Percentiles rank a stretch among this genome's conserved stretches.
phyloP scores from a whole-genome alignment of 345 rosid species.

The Linum tenue region DNA sequence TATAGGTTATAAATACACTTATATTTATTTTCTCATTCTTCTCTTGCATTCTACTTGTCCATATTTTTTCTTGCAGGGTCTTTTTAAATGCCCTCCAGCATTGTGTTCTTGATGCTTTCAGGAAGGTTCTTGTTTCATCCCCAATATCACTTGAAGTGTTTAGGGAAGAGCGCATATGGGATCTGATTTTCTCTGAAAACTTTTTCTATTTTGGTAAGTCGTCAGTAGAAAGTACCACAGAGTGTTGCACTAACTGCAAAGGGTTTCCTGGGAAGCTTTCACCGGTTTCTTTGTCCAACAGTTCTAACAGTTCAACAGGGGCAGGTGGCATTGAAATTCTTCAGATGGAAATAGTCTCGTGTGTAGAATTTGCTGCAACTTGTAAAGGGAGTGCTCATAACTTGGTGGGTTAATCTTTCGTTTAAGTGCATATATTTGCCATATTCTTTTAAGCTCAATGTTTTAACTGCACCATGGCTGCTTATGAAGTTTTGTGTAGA shows the following conservation, averaged over 20 bases:
- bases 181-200: slow-evolving; percentile 62
- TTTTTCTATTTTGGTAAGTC: slow-evolving; percentile 44
- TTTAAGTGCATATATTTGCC: background rate
- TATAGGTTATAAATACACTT: background rate
- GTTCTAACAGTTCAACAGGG: slow-evolving; percentile 15
- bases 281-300: slow-evolving; percentile 14
- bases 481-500: too few species aligned
- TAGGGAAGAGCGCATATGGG: slow-evolving; percentile 64
- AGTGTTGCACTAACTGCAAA: slow-evolving; percentile 14
- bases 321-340: slow-evolving; percentile 33
- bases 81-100: slow-evolving; percentile 45
- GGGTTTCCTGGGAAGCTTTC: slow-evolving; percentile 20
- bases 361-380: slow-evolving; percentile 61
- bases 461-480: too few species aligned
- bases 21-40: slow-evolving; percentile 10
- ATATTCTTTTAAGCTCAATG: too few species aligned
- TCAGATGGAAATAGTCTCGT: slow-evolving; percentile 50
- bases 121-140: slow-evolving; percentile 45
- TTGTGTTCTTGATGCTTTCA: slow-evolving; percentile 39
- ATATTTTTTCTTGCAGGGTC: slow-evolving; percentile 29
- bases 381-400: slow-evolving; percentile 43
- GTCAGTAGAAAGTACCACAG: slow-evolving; percentile 32
- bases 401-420: slow-evolving; percentile 32
- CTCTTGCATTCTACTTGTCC: background rate
- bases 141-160: slow-evolving; percentile 39